Conservation (phyloP, 805 yeast species). For the Kurtzmaniella cleridarum region DNA sequence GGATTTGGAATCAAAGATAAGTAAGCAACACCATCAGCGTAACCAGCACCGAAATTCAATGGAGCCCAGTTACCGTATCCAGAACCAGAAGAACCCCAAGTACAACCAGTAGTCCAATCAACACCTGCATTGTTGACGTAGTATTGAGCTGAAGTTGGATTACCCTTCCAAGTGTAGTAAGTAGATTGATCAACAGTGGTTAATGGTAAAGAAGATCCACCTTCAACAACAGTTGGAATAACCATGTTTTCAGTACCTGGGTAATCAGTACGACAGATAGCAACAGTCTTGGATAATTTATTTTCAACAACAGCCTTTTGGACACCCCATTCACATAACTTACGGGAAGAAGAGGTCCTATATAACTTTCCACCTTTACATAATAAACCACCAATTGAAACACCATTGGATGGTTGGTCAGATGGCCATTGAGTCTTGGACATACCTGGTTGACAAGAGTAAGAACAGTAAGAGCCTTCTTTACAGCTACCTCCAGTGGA, state of each 20-base stretch:
- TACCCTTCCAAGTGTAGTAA: conserved; percentile 61
- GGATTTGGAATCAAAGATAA: conserved; percentile 76
- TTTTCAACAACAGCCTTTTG: conserved; percentile 50
- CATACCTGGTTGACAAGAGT: conserved; percentile 77
- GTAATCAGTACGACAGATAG: conserved; percentile 74
- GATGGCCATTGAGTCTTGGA: conserved; percentile 79
- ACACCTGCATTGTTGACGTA: conserved; percentile 78
- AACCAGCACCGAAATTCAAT: conserved; percentile 73
- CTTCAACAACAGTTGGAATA: conserved; percentile 59
- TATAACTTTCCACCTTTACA: conserved; percentile 61
- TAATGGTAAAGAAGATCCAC: conserved; percentile 45
- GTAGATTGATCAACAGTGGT: conserved; percentile 56
- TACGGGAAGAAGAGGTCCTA: conserved; percentile 47
- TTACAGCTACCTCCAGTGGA: conserved; percentile 44
- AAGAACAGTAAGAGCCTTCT: conserved; percentile 70
- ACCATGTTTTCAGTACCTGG: conserved; percentile 82
- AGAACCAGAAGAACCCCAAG: conserved; percentile 59
- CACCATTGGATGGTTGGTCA: conserved; percentile 60
- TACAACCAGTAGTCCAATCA: conserved; percentile 54
- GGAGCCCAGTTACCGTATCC: conserved; percentile 80
- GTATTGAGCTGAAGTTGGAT: conserved; percentile 63
- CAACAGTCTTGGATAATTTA: conserved; percentile 46
- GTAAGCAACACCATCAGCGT: conserved; percentile 54
- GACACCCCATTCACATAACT: conserved; percentile 64
- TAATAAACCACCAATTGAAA: conserved; percentile 65